Percentiles rank a stretch among this genome's conserved stretches.
Evolutionary conservation across 1,284 basidiomycete species (phyloP).

Genomic region (Neotropicomus parvogracilis): DNA sequence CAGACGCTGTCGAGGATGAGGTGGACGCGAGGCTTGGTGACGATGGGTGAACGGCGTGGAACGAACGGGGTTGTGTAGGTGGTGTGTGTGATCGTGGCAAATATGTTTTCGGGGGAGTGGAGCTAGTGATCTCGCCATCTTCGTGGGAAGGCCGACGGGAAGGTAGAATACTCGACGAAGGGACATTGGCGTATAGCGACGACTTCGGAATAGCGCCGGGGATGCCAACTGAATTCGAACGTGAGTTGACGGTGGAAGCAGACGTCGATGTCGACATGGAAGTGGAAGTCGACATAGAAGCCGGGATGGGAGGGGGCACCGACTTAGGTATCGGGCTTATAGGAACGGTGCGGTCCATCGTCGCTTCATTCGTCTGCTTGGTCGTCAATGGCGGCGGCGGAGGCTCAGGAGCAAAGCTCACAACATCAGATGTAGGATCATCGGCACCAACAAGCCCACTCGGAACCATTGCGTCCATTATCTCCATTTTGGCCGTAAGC

Average conservation of each 20-base stretch:
- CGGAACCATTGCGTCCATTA: constrained; percentile 26
- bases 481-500: constrained; percentile 34
- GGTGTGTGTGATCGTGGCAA: constrained; percentile 39
- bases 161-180: constrained; percentile 12
- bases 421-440: constrained; percentile 23
- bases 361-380: constrained; percentile 19
- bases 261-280: constrained; percentile 27
- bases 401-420: constrained; percentile 33
- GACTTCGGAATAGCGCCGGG: constrained; percentile 6
- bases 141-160: constrained; percentile 40
- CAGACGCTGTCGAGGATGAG: constrained; percentile 22
- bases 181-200: not conserved
- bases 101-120: constrained; percentile 35
- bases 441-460: constrained; percentile 20
- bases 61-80: constrained; percentile 47
- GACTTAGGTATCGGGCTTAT: constrained; percentile 1
- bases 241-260: constrained; percentile 25
- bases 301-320: not conserved
- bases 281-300: constrained; percentile 11
- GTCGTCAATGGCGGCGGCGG: constrained; percentile 33
- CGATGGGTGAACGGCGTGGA: constrained; percentile 29
- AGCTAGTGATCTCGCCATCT: constrained; percentile 52
- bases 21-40: constrained; percentile 27
- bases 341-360: constrained; percentile 3
- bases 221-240: constrained; percentile 29